Evolutionary conservation across 2,329 filamentous ascomycete genomes (phyloP), one percentile per base, ranked within the genome.

Genomic region (Botrytis medusae): DNA sequence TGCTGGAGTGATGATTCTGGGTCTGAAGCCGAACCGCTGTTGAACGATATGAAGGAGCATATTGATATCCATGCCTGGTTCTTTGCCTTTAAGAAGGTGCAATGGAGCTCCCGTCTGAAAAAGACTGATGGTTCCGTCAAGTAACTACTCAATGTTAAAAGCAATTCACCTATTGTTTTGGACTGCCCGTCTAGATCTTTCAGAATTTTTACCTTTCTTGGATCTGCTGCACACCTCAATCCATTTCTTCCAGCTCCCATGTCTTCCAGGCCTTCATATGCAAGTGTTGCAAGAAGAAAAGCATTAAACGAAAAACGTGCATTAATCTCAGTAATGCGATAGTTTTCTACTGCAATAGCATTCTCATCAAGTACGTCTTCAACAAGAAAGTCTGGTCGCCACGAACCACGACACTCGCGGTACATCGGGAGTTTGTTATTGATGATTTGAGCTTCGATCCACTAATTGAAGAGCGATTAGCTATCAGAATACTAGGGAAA

Each of bases 381-480:
- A n/a, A 68, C 64, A 7, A 68, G 64, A 9, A 68, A 68, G 32
- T 54, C 64, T 37, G 64, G 64, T 29, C 64, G n/a, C 64, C 64
- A 68, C 25, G 64, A 68, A 8, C 64, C 64, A 4, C 64, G 46
- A 40, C 64, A 40, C 4, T 68, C 20, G 10, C 46, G 44, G 14
- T 68, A 68, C 2, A 40, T 20, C 7, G 46, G 64, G 16, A 68
- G 2, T n/a, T 68, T 54, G 2, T 68, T 68, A 7, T n/a, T 37
- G 3, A 14, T 14, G 29, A 68, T 22, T 68, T 54, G 64, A 14
- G n/a, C 32, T 54, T 68, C 46, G 22, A 68, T 54, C 64, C 64
- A 68, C 64, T 68, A 20, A 20, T 37, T 10, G 18, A n/a, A 37
- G 9, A 37, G 9, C 4, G 4, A 18, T 67, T n/a, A 67, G 44